phyloP scores from a whole-genome alignment of 2,329 filamentous ascomycete species.

The Penicillium sp. region DNA sequence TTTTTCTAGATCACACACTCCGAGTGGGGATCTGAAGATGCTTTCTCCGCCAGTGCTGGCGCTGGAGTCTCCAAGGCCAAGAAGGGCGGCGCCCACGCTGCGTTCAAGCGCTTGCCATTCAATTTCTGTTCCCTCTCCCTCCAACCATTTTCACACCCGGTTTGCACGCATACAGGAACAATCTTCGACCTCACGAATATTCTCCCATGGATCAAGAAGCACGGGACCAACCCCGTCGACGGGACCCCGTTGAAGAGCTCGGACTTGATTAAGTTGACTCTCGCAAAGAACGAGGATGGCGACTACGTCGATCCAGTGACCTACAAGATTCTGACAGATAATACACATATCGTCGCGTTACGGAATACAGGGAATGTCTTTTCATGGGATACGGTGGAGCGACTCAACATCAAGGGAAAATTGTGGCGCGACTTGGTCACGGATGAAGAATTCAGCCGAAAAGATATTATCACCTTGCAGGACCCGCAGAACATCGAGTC shows the following conservation, averaged over 20 bases:
- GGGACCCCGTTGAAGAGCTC: constrained; percentile 73
- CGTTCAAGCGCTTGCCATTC: constrained; percentile 88
- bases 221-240: constrained; percentile 86
- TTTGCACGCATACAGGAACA: constrained; percentile 81
- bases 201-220: constrained; percentile 87
- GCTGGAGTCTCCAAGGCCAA: constrained; percentile 59
- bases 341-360: constrained; percentile 92
- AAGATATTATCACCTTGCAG: constrained; percentile 93
- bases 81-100: constrained; percentile 53
- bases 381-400: constrained; percentile 90
- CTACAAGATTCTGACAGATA: constrained; percentile 96
- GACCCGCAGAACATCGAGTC: constrained; percentile 87
- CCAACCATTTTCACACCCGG: constrained; percentile 90
- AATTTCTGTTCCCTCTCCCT: constrained; percentile 97
- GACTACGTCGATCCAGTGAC: constrained; percentile 96
- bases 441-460: constrained; percentile 79
- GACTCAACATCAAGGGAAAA: constrained; percentile 94
- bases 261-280: constrained; percentile 87
- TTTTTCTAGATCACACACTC: constrained; percentile 80
- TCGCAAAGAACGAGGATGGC: constrained; percentile 84
- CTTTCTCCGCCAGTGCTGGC: constrained; percentile 77
- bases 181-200: constrained; percentile 97
- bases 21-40: constrained; percentile 91
- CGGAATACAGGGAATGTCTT: constrained; percentile 90
- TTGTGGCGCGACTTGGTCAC: constrained; percentile 90